Percentiles rank a stretch among this genome's conserved stretches.
Conservation (phyloP, 805 yeast species). For the Martiniozyma abietophila region DNA sequence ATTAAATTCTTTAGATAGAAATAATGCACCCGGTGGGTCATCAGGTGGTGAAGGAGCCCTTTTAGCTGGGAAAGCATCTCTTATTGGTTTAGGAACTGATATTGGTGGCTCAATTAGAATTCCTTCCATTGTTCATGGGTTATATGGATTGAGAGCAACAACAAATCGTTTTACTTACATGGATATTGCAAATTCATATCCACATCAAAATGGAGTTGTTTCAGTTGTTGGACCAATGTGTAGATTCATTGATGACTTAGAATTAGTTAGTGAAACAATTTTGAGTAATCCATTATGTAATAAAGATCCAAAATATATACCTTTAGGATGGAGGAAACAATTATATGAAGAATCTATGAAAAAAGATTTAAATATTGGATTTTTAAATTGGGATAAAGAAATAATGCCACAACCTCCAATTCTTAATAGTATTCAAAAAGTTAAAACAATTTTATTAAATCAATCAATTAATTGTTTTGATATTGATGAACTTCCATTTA, state of each 20-base stretch:
- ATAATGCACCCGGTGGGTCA: slow-evolving; percentile 33
- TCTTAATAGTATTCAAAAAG: slow-evolving; percentile 31
- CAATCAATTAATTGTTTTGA: neutral
- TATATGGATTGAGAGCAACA: slow-evolving; percentile 27
- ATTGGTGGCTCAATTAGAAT: slow-evolving; percentile 31
- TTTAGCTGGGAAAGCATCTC: slow-evolving; percentile 23
- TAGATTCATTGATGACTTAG: slow-evolving; percentile 24
- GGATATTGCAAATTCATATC: slow-evolving; percentile 25
- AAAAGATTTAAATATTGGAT: slow-evolving; percentile 35
- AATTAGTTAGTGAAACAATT: slow-evolving; percentile 30
- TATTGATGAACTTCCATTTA: slow-evolving; percentile 20
- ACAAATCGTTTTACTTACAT: slow-evolving; percentile 29
- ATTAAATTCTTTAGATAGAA: slow-evolving; percentile 30
- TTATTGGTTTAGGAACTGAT: slow-evolving; percentile 32
- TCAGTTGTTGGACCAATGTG: slow-evolving; percentile 31
- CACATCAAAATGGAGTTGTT: slow-evolving; percentile 24
- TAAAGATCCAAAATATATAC: slow-evolving; percentile 40
- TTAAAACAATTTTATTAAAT: slow-evolving; percentile 16
- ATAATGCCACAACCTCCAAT: slow-evolving; percentile 51
- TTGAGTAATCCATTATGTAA: slow-evolving; percentile 36
- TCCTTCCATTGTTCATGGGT: slow-evolving; percentile 27
- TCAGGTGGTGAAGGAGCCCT: slow-evolving; percentile 38
- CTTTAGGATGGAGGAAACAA: slow-evolving; percentile 39
- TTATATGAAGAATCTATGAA: slow-evolving; percentile 3
- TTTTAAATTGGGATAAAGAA: slow-evolving; percentile 34